Evolutionary conservation across 2,329 filamentous ascomycete species (phyloP).

Genomic region (Ophiostoma montium): DNA sequence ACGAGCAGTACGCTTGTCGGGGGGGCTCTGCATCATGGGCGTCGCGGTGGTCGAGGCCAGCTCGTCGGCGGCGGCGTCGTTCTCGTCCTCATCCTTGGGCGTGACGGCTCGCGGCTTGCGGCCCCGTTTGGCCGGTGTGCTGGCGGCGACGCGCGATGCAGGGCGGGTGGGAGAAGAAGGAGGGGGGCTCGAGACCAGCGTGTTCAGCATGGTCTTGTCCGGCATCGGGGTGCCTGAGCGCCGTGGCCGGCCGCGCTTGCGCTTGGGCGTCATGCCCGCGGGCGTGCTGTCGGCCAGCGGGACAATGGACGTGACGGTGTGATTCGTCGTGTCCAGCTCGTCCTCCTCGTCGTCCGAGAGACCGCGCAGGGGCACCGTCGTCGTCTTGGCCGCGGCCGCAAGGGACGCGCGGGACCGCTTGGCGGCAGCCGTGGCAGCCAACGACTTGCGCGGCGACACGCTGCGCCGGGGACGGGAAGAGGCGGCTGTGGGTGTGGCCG

Average conservation of each 20-base stretch:
- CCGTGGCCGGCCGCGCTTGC: constrained; percentile 22
- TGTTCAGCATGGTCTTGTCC: constrained; percentile 22
- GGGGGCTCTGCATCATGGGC: neutral
- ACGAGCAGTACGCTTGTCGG: constrained; percentile 1
- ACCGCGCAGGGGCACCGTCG: constrained; percentile 31
- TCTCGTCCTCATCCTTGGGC: constrained; percentile 16
- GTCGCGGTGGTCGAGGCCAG: constrained; percentile 1
- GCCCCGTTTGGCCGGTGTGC: constrained; percentile 1
- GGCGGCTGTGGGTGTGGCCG: neutral
- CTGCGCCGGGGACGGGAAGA: constrained; percentile 2
- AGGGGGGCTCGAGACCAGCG: neutral
- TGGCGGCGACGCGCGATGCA: too few species aligned
- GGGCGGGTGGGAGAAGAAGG: too few species aligned
- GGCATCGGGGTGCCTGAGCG: constrained; percentile 39
- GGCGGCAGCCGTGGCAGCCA: constrained; percentile 18
- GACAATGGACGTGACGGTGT: neutral
- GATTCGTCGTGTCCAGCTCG: neutral
- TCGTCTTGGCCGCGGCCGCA: too few species aligned
- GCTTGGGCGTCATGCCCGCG: constrained; percentile 17
- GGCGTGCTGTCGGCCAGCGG: constrained; percentile 14
- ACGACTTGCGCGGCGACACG: constrained; percentile 5
- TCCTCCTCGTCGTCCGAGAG: constrained; percentile 28
- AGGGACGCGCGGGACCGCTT: too few species aligned
- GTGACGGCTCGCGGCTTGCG: constrained; percentile 5
- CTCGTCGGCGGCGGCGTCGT: constrained; percentile 17